Conservation (phyloP, 257 asterid species). For the Penstemon eatonii region DNA sequence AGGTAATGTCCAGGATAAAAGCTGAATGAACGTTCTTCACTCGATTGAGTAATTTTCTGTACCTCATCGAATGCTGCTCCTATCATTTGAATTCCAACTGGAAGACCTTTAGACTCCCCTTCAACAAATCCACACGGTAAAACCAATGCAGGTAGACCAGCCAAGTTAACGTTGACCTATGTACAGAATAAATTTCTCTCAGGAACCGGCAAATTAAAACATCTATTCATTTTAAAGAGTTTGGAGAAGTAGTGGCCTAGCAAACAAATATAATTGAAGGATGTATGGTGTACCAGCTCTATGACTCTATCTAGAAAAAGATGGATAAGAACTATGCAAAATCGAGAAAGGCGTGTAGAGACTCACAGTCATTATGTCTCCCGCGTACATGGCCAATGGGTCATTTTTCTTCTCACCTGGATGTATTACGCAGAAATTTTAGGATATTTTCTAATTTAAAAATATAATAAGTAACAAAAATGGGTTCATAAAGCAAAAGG, state of each 20-base stretch:
- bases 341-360: slow-evolving; percentile 9
- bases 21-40: neutral
- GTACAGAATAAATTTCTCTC: slow-evolving; percentile 1
- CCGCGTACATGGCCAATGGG: slow-evolving; percentile 98
- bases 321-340: neutral
- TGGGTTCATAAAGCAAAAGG: neutral
- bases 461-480: slow-evolving; percentile 11
- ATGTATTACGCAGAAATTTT: slow-evolving; percentile 25
- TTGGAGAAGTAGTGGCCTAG: neutral
- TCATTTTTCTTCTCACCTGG: slow-evolving; percentile 98
- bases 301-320: neutral
- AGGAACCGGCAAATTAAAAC: slow-evolving; percentile 11
- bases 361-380: slow-evolving; percentile 98
- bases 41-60: neutral
- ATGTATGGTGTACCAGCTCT: too few species aligned
- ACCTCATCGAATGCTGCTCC: slow-evolving; percentile 96
- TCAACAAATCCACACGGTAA: slow-evolving; percentile 86
- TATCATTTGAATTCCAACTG: slow-evolving; percentile 90
- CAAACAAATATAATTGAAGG: neutral
- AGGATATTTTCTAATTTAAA: slow-evolving; percentile 7
- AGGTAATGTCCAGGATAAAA: neutral
- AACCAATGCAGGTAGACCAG: slow-evolving; percentile 98
- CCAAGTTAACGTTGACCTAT: slow-evolving; percentile 97
- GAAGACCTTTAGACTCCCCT: slow-evolving; percentile 58
- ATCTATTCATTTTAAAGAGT: neutral